Base-by-base conservation (phyloP, 495 filamentous ascomycete species). In the Jackrogersella multiformis region DNA sequence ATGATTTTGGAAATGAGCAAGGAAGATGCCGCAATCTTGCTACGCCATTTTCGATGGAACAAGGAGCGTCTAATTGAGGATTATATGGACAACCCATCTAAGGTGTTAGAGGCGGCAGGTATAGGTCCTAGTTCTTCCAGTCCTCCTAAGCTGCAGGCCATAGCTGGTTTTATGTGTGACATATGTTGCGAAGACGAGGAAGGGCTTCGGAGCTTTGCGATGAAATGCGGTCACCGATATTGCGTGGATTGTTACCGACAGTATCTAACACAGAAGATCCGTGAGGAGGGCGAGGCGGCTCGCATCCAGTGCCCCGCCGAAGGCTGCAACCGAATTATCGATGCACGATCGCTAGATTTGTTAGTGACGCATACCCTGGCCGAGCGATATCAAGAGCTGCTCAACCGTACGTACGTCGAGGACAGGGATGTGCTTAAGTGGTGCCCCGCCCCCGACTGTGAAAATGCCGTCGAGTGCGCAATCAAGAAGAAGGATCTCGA, bases 401-500 rank as follows among this genome's bases (percentile, higher is more conserved):
- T 99, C 21, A 96, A 90, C 58, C 86, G 96, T 62, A 98, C 95
- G 1, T 99, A 96, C 71, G 95, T 99, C 54, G 94, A 99, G 73
- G 95, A 99, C 74, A 96, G 90, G 72, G 94, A 96, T 30, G 90
- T 89, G 42, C 85, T 98, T 18, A 94, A 94, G 73, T 99, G 95
- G 95, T 99, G 95, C 74, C 95, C 95, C 5, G 94, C 96, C 2
- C 95, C 95, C 32, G 92, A 98, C 71, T 99, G 95, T 79, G 85
- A 89, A 63, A 97, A 95, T 69, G 94, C 94, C 10, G 80, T 98
- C 15, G 92, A 99, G 64, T 99, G 95, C 69, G 81, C 79, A 0
- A 85, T 98, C 26, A 97, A 95, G 76, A 86, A 90, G 72, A 91
- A 89, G 61, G 93, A 97, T 45, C 83, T 98, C 4, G 82, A 85